Conservation (phyloP, 345 rosid species). For the Lepidium sativum region DNA sequence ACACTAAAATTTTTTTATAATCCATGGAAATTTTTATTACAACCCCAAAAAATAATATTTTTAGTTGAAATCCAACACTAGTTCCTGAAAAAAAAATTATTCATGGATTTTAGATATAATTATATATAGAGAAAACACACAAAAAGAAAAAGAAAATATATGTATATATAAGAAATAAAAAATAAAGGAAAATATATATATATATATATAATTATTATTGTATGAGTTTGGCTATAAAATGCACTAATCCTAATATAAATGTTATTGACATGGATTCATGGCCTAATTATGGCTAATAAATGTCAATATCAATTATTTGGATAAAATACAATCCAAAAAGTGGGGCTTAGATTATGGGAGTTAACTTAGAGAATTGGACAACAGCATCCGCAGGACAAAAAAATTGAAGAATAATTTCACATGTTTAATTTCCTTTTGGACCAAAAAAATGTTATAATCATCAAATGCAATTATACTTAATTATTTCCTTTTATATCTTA, state of each 20-base stretch:
- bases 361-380: constrained; percentile 24
- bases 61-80: too few species aligned
- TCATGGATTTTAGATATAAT: too few species aligned
- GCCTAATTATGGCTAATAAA: background rate
- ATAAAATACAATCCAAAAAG: background rate
- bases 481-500: constrained; percentile 1
- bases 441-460: constrained; percentile 9
- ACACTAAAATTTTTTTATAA: too few species aligned
- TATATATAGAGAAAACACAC: too few species aligned
- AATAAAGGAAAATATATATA: too few species aligned
- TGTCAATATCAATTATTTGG: constrained; percentile 1
- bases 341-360: constrained; percentile 6
- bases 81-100: too few species aligned
- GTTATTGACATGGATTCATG: constrained; percentile 3
- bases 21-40: too few species aligned
- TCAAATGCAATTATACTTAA: constrained; percentile 12
- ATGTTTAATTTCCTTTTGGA: constrained; percentile 19
- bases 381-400: constrained; percentile 16
- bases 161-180: too few species aligned
- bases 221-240: background rate
- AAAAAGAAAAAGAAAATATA: too few species aligned
- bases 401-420: constrained; percentile 15
- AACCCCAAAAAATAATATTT: too few species aligned
- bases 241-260: background rate
- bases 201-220: background rate